These are phyloP conservation scores for Fremontodendron californicum DNA, from an alignment of 345 rosid species.

Conservation along the genomic window DNA sequence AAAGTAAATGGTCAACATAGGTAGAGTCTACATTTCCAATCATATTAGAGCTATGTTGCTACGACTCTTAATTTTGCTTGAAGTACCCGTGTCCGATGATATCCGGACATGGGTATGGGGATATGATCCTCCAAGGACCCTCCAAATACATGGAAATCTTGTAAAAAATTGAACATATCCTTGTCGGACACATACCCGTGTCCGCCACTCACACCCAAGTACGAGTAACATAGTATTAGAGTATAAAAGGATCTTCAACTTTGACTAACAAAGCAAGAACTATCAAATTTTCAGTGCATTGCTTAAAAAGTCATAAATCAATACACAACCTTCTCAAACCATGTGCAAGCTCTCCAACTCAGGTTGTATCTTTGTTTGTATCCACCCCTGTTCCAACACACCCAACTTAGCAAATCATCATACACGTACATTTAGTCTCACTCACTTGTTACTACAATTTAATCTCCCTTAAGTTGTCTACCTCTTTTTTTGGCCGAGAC, in stretches of 20 bases:
- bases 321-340: slow-evolving; percentile 6
- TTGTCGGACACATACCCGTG: too few relatives aligned
- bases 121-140: too few relatives aligned
- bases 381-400: slow-evolving; percentile 9
- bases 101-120: too few relatives aligned
- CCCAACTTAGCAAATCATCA: slow-evolving; percentile 1
- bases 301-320: not conserved
- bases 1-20: not conserved
- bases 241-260: not conserved
- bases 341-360: slow-evolving; percentile 6
- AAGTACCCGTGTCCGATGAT: too few relatives aligned
- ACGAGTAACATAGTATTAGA: not conserved
- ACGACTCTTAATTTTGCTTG: too few relatives aligned
- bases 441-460: not conserved
- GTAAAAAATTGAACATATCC: too few relatives aligned
- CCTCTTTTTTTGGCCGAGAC: not conserved
- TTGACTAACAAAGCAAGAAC: not conserved
- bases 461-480: not conserved
- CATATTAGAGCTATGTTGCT: not conserved
- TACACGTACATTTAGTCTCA: not conserved
- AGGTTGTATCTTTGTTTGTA: not conserved
- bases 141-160: too few relatives aligned
- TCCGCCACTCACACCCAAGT: too few relatives aligned
- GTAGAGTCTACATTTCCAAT: slow-evolving; percentile 4
- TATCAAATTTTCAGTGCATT: slow-evolving; percentile 1